Base-by-base conservation (phyloP, 1,139 yeast genomes). In the Pichia sorboxylosa region DNA sequence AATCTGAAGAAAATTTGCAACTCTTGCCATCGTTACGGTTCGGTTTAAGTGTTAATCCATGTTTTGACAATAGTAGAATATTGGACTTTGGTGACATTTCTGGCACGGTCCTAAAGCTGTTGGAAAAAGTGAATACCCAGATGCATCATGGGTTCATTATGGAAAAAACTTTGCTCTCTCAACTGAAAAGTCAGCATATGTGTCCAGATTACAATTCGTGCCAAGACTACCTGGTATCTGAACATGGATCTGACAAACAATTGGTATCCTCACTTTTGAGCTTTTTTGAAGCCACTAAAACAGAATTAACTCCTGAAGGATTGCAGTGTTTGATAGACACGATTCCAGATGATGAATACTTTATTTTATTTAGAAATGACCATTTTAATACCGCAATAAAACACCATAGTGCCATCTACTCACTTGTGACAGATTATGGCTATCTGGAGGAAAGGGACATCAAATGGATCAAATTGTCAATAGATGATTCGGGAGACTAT, bases 321-420 rank as follows among this genome's bases (percentile, higher is more conserved):
- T n/a, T 23, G 14, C 6, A 9, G 13, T n/a, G 13, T 13, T 13
- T 23, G 13, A 13, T n/a, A 2, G 14, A 23, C 25, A 4, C 5
- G 2, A 52, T 81, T 30, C 52, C 61, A 31, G 56, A 63, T 11
- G 63, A 65, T 16, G 56, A 74, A 22, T 63, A 79, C 39, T 65
- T 74, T 1, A 72, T 85, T 1, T 67, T 85, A 38, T 85, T 85
- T 59, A 63, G 94, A 46, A 85, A 85, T 53, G 83, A 84, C 53
- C 95, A 84, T 54, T 85, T 82, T 54, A 69, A 71, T 38, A 80
- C 94, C 0, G 54, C 84, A 11, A 68, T 68, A 49, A 80, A 79
- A 48, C 63, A 63, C 31, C 51, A 55, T 28, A 54, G 63, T 41
- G 54, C 61, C 33, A 54, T 83, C 37, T 73, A 72, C 53, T 50